phyloP scores from a whole-genome alignment of 73 alveolate species.

The Durusdinium trenchii region DNA sequence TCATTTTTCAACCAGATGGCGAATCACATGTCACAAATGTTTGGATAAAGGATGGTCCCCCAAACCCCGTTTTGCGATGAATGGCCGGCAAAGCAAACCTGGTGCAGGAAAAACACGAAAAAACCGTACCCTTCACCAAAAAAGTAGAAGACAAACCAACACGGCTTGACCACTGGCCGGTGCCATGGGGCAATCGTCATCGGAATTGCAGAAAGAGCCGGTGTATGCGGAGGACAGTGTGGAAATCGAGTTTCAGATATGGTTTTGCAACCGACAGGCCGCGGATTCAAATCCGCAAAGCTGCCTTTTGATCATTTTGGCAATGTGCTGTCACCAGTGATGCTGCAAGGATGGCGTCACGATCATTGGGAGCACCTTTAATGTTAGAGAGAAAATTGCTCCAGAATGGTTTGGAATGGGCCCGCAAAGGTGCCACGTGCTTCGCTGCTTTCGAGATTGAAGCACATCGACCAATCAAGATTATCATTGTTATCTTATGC shows the following conservation, averaged over 20 bases:
- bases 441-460: not conserved
- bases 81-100: too few species aligned
- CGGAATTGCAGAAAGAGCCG: conserved; percentile 55
- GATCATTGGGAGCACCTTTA: conserved; percentile 73
- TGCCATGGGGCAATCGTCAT: conserved; percentile 86
- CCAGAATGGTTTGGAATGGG: conserved; percentile 94
- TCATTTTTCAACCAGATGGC: too few species aligned
- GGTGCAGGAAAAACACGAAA: too few species aligned
- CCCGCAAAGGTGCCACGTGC: conserved; percentile 42
- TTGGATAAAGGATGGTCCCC: too few species aligned
- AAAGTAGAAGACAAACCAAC: too few species aligned
- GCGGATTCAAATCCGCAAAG: not conserved
- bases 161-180: not conserved
- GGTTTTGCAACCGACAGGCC: not conserved
- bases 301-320: not conserved
- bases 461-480: too few species aligned
- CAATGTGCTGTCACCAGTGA: not conserved
- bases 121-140: too few species aligned
- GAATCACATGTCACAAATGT: too few species aligned
- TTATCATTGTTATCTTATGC: too few species aligned
- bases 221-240: conserved; percentile 54
- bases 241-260: not conserved
- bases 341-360: conserved; percentile 58
- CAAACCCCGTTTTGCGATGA: too few species aligned
- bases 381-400: not conserved